Evolutionary conservation across 2,329 filamentous ascomycete species (phyloP).

Genomic region (Penicillium sp.): DNA sequence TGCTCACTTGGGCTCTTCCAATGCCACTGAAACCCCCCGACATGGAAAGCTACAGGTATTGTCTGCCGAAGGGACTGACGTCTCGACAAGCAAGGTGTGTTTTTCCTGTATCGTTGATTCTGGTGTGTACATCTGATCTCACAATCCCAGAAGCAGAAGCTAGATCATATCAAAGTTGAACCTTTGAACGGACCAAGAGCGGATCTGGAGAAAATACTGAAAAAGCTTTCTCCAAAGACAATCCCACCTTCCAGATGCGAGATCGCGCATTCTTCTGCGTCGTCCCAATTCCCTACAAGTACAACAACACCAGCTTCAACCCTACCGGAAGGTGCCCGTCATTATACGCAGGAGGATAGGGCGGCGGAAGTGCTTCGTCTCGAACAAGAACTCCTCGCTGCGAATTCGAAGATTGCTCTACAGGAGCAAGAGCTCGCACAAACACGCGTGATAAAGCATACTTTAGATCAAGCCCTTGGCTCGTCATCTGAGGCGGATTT

Average conservation of each 20-base stretch:
- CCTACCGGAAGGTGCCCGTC: constrained; percentile 10
- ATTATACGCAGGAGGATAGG: constrained; percentile 29
- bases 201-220: constrained; percentile 62
- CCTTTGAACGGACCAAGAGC: constrained; percentile 31
- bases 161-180: constrained; percentile 37
- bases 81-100: constrained; percentile 39
- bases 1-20: constrained; percentile 27
- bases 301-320: constrained; percentile 11
- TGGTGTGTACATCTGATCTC: constrained; percentile 22
- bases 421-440: constrained; percentile 61
- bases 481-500: constrained; percentile 53
- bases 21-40: constrained; percentile 35
- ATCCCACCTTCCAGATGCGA: constrained; percentile 17
- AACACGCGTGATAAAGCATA: constrained; percentile 58
- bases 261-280: constrained; percentile 19
- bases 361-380: constrained; percentile 53
- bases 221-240: constrained; percentile 40
- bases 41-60: constrained; percentile 33
- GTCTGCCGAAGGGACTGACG: constrained; percentile 24
- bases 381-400: constrained; percentile 55
- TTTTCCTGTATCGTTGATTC: neutral
- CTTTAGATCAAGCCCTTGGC: constrained; percentile 56
- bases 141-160: constrained; percentile 47
- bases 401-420: constrained; percentile 56
- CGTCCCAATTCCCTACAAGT: constrained; percentile 19